phyloP scores from a whole-genome alignment of 768 basidiomycete genomes.

The Xerocomellus dryophilus region DNA sequence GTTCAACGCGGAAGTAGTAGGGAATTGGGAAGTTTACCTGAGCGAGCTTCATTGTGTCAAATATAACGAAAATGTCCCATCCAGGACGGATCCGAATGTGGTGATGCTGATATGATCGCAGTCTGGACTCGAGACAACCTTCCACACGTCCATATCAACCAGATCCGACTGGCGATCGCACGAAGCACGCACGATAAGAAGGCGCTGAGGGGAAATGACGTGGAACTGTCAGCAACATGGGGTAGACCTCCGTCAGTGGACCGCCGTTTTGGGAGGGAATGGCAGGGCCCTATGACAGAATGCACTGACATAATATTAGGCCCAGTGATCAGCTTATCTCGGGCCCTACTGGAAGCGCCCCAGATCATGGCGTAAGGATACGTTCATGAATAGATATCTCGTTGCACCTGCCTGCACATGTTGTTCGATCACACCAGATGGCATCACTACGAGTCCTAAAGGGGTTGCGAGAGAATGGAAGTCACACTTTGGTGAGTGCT shows the following conservation, averaged over 20 bases:
- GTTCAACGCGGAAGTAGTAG: constrained; percentile 21
- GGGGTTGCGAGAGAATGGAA: constrained; percentile 26
- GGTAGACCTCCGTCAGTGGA: not conserved
- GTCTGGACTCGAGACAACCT: constrained; percentile 5
- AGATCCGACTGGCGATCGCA: constrained; percentile 17
- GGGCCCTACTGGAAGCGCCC: constrained; percentile 6
- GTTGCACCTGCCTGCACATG: constrained; percentile 13
- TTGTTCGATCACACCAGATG: constrained; percentile 21
- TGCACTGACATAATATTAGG: constrained; percentile 10
- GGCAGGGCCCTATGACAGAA: not conserved
- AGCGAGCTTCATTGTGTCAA: constrained; percentile 8
- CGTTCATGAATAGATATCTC: constrained; percentile 11
- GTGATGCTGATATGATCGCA: constrained; percentile 5
- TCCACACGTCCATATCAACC: constrained; percentile 9
- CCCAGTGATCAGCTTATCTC: constrained; percentile 16
- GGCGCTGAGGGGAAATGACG: constrained; percentile 15
- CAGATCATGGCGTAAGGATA: constrained; percentile 16
- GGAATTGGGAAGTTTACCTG: constrained; percentile 6
- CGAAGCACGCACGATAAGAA: constrained; percentile 14
- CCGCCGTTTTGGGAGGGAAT: not conserved
- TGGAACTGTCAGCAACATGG: constrained; percentile 18
- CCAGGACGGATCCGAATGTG: constrained; percentile 19
- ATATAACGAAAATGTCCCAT: constrained; percentile 12
- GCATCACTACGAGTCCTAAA: constrained; percentile 19
- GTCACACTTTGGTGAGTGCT: constrained; percentile 9